Evolutionary conservation across 164 flowering plant genomes (phyloP), one percentile per base, ranked within the genome.

Genomic region (Pachysandra terminalis): DNA sequence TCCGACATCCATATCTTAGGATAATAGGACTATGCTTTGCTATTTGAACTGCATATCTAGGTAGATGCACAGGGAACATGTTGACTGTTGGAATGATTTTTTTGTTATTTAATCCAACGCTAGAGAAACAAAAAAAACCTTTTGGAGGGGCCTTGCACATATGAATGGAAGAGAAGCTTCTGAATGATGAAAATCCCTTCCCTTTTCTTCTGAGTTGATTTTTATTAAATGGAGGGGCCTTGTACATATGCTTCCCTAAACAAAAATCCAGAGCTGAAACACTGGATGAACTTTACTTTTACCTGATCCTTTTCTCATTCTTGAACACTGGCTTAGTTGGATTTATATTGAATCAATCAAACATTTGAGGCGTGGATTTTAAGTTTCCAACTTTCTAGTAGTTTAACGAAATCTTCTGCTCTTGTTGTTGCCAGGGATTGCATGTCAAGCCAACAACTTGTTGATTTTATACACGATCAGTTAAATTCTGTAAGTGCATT

Each of bases 381-480:
- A 2, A 45, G 6, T 63, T 22, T 45, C 56, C 62, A 48, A 23
- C 37, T 56, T 56, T 25, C 0, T 67, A 35, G 8, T n/a, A 41
- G 23, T 27, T 66, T 56, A 19, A 64, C 23, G 51, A 19, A n/a
- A 10, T 10, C 25, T 19, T 2, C 61, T 57, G 35, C 58, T 41
- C 37, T n/a, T n/a, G n/a, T 70, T 58, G 37, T 76, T 79, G 58
- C 26, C 86, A 96, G 99, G 99, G 99, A 96, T 78, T 93, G 98
- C 86, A 88, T 96, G 98, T 85, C 98, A 49, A 96, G 93, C 85
- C 99, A 96, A 80, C 98, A 91, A 69, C 82, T 93, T 12, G 99
- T 96, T 25, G 99, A 96, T 78, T 96, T 85, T 69, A 64, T 96
- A 59, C 86, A 78, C 56, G 97, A 93, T 68, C 95, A 90, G 69